A percentile compares a stretch with the other conserved stretches of the same genome.
Conservation (phyloP, 768 basidiomycete species). For the Tylopilus intermedius region DNA sequence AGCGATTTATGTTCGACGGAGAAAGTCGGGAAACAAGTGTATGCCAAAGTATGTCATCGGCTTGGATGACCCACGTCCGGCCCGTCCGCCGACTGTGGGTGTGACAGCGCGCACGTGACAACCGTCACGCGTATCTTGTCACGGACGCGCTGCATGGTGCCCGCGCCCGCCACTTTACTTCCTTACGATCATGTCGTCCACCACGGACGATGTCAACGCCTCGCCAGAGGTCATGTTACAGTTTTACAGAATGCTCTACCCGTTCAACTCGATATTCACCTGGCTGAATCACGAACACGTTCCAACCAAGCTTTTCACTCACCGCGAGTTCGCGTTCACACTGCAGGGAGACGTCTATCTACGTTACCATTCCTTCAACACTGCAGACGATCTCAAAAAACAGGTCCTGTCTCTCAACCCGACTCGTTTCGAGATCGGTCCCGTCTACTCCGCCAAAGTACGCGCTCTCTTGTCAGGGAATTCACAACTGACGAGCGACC, state of each 20-base stretch:
- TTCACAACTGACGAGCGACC: conserved; percentile 1
- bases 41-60: not conserved
- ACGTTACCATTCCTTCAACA: conserved; percentile 88
- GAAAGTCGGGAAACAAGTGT: conserved; percentile 6
- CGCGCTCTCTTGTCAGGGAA: conserved; percentile 28
- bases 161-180: not conserved
- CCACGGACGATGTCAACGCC: conserved; percentile 19
- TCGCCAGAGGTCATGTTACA: conserved; percentile 64
- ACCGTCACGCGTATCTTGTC: conserved; percentile 10
- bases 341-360: conserved; percentile 87
- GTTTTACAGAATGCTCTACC: conserved; percentile 90
- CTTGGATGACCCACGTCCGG: not conserved
- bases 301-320: conserved; percentile 76
- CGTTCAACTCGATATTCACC: conserved; percentile 87
- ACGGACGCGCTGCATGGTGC: conserved; percentile 8
- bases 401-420: conserved; percentile 83
- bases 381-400: conserved; percentile 85
- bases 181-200: conserved; percentile 8
- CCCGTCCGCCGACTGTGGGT: not conserved
- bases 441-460: conserved; percentile 84
- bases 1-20: conserved; percentile 4
- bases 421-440: conserved; percentile 94
- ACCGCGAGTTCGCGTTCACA: conserved; percentile 95
- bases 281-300: conserved; percentile 93
- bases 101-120: conserved; percentile 12